Evolutionary conservation across 148 eudicot genomes (phyloP), one percentile per base, ranked within the genome.

Genomic region (Nepenthes gracilis): DNA sequence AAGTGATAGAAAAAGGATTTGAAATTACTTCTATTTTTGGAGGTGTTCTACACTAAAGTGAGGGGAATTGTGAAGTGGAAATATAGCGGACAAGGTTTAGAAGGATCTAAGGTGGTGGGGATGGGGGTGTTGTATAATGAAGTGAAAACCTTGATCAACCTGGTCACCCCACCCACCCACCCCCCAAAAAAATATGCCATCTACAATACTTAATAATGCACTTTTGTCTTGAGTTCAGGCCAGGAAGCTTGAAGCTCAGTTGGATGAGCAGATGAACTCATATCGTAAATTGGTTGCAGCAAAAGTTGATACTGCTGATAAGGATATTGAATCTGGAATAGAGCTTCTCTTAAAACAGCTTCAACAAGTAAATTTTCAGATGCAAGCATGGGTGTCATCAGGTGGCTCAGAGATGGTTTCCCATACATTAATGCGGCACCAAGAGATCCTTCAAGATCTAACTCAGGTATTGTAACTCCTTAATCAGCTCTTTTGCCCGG

Each of bases 381-480:
- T 94, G 99, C 87, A 83, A 81, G 88, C 84, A 43, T 94, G 97
- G 99, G 95, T 94, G 43, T 81, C 95, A 56, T 84, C 99, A 12
- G 99, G 92, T 52, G 99, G 97, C 61, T 78, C 93, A 6, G 99
- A 94, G 72, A 85, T 94, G 73, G 90, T 94, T 70, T 94, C 99
- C 76, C 99, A 94, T 66, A 94, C 97, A 6, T 86, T 89, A 78
- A 94, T 95, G 37, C 83, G 99, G 36, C 99, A 94, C 68, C 95
- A 82, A 61, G 99, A 94, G 78, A 89, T 94, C 71, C 86, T 84
- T 76, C 99, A 86, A 78, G 99, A 94, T 75, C 85, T 89, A 63
- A 82, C 83, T 70, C 95, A 86, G 97, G 99, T 93, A 70, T 51
- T 49, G 59, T 67, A 34, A 11, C 57, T 7, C 14, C 35, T 35